Evolutionary conservation across 495 filamentous ascomycete genomes (phyloP), one percentile per base, ranked within the genome.

Genomic region (Tirmania nivea): DNA sequence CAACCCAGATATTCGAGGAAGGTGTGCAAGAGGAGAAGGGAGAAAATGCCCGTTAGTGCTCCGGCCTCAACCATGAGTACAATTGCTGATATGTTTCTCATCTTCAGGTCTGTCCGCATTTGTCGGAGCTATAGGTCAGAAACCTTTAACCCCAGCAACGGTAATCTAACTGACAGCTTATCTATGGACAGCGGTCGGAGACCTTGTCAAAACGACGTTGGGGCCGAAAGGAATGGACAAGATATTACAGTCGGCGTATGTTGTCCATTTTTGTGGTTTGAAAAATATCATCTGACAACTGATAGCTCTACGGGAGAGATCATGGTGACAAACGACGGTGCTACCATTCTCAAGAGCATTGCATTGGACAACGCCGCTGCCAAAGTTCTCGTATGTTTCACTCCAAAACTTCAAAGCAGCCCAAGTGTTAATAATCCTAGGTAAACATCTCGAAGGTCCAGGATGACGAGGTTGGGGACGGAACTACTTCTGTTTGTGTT

Each of bases 191-290:
- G 90, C 90, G 34, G 89, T 97, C 39, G 90, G 90, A 48, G 92
- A 96, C 66, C 67, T 93, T 60, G 90, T 97, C 21, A 97, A 97
- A 77, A 90, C 83, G 65, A 97, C 90, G 9, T 72, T 97, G 12
- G 90, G 90, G 11, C 92, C 90, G 1, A 95, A 96, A 72, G 90
- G 90, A 61, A 96, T 96, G 92, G 92, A 97, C 72, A 96, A 97
- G 74, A 97, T 97, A 68, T 70, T 96, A 67, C 90, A 96, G 67
- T 95, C 88, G 70, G 92, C 87, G 83, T 93, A 76, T 45, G 77
- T 73, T 48, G 17, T 10, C 12, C 25, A 35, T 20, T 34, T 50
- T 51, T 35, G 16, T 31, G 25, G 25, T 31, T 1, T 7, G 25
- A 31, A 3, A 31, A 3, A 31, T 31, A 31, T 31, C 25, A 31